Evolutionary conservation across 2,329 filamentous ascomycete genomes (phyloP).

Genomic region (Exophiala calicioides): DNA sequence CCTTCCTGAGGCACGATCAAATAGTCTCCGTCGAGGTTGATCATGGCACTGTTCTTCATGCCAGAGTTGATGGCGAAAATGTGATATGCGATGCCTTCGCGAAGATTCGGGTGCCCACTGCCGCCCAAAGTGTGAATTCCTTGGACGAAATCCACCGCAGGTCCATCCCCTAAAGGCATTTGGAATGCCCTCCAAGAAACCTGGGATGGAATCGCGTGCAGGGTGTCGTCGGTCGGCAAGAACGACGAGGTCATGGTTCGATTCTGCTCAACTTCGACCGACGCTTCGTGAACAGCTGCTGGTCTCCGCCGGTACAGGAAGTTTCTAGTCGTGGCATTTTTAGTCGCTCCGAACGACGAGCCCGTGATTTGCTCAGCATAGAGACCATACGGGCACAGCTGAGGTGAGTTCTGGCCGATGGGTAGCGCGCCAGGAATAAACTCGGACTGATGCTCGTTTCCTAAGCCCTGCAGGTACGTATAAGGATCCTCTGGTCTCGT

Average conservation of each 20-base stretch:
- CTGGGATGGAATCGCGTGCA: too few species aligned
- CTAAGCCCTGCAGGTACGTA: constrained; percentile 35
- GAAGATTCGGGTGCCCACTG: constrained; percentile 58
- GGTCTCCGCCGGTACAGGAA: constrained; percentile 62
- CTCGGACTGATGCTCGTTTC: constrained; percentile 39
- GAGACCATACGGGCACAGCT: constrained; percentile 38
- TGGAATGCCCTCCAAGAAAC: constrained; percentile 60
- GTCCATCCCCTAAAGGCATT: constrained; percentile 48
- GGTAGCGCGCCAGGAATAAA: constrained; percentile 42
- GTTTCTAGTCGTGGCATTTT: constrained; percentile 58
- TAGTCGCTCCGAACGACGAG: constrained; percentile 59
- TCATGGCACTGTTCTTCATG: constrained; percentile 59
- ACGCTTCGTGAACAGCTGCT: too few species aligned
- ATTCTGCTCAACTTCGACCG: too few species aligned
- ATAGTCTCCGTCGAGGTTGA: constrained; percentile 66
- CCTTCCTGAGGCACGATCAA: constrained; percentile 67
- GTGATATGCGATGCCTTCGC: constrained; percentile 57
- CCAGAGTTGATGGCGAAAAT: constrained; percentile 58
- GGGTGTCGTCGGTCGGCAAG: too few species aligned
- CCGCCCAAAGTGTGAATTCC: constrained; percentile 58
- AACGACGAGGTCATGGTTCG: constrained; percentile 57
- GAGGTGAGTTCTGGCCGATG: constrained; percentile 41
- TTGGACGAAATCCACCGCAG: constrained; percentile 57
- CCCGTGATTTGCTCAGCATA: constrained; percentile 54
- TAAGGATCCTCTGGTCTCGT: constrained; percentile 21